Evolutionary conservation across 2,329 filamentous ascomycete genomes (phyloP).

Genomic region (Phaeoacremonium minimum): DNA sequence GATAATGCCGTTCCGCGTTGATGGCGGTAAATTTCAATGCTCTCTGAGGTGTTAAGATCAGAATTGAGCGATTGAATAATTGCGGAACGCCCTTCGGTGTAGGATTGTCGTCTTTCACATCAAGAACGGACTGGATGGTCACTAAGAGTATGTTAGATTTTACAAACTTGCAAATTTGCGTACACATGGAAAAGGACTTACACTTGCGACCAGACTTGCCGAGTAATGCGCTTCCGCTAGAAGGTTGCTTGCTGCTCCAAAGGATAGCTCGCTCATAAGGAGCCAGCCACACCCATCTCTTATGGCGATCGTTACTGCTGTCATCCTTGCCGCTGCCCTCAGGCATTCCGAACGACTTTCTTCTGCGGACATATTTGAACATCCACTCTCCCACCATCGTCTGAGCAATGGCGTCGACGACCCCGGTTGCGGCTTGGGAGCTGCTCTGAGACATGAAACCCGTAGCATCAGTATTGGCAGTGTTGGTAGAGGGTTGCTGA

Average conservation of each 20-base stretch:
- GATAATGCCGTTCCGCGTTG: slow-evolving; percentile 79
- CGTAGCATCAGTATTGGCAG: slow-evolving; percentile 41
- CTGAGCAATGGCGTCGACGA: slow-evolving; percentile 95
- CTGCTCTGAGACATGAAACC: slow-evolving; percentile 49
- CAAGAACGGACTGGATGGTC: slow-evolving; percentile 89
- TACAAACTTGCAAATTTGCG: slow-evolving; percentile 4
- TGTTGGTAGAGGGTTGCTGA: slow-evolving; percentile 58
- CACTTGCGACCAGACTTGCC: slow-evolving; percentile 93
- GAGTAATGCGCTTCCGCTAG: slow-evolving; percentile 78
- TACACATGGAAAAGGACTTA: slow-evolving; percentile 46
- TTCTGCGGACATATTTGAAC: slow-evolving; percentile 83
- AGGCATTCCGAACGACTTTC: slow-evolving; percentile 83
- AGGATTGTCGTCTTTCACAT: slow-evolving; percentile 92
- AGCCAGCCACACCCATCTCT: slow-evolving; percentile 97
- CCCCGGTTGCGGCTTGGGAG: slow-evolving; percentile 64
- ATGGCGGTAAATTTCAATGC: slow-evolving; percentile 92
- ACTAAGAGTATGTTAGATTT: slow-evolving; percentile 54
- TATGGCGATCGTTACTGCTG: slow-evolving; percentile 76
- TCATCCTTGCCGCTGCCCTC: slow-evolving; percentile 66
- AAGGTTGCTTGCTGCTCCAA: slow-evolving; percentile 97
- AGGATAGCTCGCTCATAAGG: slow-evolving; percentile 94
- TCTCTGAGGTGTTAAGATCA: slow-evolving; percentile 89
- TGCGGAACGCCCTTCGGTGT: slow-evolving; percentile 63
- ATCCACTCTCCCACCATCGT: slow-evolving; percentile 99
- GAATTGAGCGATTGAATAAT: slow-evolving; percentile 86